Evolutionary conservation across 2,329 filamentous ascomycete species (phyloP), one percentile per base, ranked within the genome.

Genomic region (Colletotrichum orbiculare): DNA sequence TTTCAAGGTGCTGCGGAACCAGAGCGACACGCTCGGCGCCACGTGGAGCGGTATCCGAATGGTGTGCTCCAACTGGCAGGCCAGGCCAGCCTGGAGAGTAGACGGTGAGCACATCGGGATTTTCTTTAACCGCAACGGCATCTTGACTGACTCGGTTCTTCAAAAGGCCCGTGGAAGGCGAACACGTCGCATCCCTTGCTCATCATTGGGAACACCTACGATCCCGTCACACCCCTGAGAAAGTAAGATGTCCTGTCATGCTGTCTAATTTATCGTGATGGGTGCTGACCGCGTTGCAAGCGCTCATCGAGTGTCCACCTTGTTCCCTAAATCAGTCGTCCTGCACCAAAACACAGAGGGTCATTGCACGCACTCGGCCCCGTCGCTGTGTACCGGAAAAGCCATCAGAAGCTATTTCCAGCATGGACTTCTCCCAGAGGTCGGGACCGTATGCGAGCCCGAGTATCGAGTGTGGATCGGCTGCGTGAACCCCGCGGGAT

Each of bases 141-240:
- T 37, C 55, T 46, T 11, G 9, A 41, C 43, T 49, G 38, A 48
- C 46, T 47, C 34, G 13, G 15, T 15, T 12, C 25, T 25, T 25
- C 25, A 25, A 4, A n/a, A 57, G 54, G 54, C 15, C 54, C 54
- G n/a, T 57, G 54, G 54, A 57, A 34, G 60, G 63, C 2, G 70
- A 54, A 69, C 25, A 77, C 74, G 2, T 69, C 68, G 0, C 66
- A 76, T 17, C 76, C 76, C 13, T 49, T 78, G 0, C 69, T 78
- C 0, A 68, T 78, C 1, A 58, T 78, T 7, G 74, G 73, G 0
- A 77, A 71, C 0, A 72, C 70, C 0, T 73, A 74, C 35, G 75
- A 78, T 4, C 42, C 42, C 43, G 54, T 57, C 12, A 57, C 54
- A 10, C 54, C 54, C n/a, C 34, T 57, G 15, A 33, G 54, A 39